A percentile compares a stretch with the other conserved stretches of the same genome.
Conservation (phyloP, 129 eudicot species). For the Lactuca sativa region DNA sequence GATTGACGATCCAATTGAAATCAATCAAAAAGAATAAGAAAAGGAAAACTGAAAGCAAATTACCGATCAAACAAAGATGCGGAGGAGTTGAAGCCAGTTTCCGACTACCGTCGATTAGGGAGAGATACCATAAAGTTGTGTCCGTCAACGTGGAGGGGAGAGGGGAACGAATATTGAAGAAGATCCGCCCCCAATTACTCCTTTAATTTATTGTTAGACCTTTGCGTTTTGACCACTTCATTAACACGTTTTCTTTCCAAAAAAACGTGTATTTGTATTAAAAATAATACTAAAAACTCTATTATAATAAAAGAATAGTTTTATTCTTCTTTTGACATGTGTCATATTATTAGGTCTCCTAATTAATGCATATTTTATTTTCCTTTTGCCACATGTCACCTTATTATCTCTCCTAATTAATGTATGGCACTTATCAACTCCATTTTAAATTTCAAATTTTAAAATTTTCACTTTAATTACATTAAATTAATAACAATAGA, state of each 20-base stretch:
- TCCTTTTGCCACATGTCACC: no score
- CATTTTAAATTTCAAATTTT: no score
- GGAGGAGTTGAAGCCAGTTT: conserved; percentile 20
- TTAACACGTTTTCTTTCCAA: conserved; percentile 12
- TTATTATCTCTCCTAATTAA: no score
- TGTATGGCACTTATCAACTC: no score
- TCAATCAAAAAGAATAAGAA: neutral
- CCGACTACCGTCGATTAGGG: conserved; percentile 22
- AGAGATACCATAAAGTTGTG: conserved; percentile 9
- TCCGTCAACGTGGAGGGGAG: neutral
- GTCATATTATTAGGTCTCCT: no score
- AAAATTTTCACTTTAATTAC: no score
- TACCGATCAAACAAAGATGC: conserved; percentile 23
- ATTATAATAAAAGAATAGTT: no score
- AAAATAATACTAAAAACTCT: neutral
- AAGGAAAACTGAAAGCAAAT: neutral
- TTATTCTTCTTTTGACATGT: no score
- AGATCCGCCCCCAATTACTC: conserved; percentile 16
- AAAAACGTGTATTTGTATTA: conserved; percentile 7
- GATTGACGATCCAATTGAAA: conserved; percentile 5
- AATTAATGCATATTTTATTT: no score
- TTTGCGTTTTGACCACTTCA: conserved; percentile 21
- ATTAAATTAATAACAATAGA: no score
- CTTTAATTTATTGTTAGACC: neutral
- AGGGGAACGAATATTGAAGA: conserved; percentile 23